These are phyloP conservation scores for Marasmius fiardii DNA, from an alignment of 1,284 basidiomycete genomes.

Conservation along the genomic window DNA sequence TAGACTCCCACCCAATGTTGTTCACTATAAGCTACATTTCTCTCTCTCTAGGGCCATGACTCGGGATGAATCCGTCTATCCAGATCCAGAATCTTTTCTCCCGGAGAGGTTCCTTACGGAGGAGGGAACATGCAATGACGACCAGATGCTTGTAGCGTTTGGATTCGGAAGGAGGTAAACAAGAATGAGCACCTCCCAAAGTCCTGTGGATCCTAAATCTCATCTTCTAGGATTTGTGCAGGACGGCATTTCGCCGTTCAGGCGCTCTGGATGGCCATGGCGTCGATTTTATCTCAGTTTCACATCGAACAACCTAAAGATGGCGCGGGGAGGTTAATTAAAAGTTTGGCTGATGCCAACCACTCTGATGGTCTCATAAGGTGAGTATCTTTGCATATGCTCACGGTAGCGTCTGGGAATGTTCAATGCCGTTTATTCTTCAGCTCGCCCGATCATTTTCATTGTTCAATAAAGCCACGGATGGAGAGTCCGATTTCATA, in stretches of 20 bases:
- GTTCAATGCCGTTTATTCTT: too few relatives aligned
- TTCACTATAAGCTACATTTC: background rate
- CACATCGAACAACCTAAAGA: slow-evolving; percentile 11
- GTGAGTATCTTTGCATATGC: background rate
- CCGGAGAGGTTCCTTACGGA: slow-evolving; percentile 13
- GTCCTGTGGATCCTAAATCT: background rate
- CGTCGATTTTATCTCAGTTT: slow-evolving; percentile 13
- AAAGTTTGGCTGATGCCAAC: background rate
- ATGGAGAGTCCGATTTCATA: too few relatives aligned
- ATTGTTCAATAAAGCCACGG: too few relatives aligned
- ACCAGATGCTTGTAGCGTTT: background rate
- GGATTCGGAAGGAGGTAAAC: slow-evolving; percentile 3
- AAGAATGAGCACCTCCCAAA: background rate
- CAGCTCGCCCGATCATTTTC: too few relatives aligned
- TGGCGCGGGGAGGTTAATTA: slow-evolving; percentile 2
- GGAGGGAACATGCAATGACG: slow-evolving; percentile 12
- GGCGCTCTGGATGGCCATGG: slow-evolving; percentile 13
- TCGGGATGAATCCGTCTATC: slow-evolving; percentile 6
- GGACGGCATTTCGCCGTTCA: slow-evolving; percentile 10
- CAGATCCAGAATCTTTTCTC: slow-evolving; percentile 11
- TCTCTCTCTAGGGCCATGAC: background rate
- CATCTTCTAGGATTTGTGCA: slow-evolving; percentile 8
- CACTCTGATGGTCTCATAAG: background rate
- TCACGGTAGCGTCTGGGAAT: too few relatives aligned
- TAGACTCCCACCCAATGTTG: too few relatives aligned